These are phyloP conservation scores for Parachlorella kessleri DNA, from an alignment of 139 green algal species.

Conservation along the genomic window DNA sequence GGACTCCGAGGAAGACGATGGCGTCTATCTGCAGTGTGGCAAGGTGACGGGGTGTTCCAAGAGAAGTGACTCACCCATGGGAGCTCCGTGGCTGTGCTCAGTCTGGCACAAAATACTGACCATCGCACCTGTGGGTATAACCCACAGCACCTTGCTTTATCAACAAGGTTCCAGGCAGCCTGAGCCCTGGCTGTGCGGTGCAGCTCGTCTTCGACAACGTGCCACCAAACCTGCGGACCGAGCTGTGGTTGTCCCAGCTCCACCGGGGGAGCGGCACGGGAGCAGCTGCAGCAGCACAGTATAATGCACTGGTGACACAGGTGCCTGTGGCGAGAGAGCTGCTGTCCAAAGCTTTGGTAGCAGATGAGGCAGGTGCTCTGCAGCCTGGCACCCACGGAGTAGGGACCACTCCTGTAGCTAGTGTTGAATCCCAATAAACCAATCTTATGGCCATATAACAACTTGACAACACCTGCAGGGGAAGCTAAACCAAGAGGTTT, in stretches of 20 bases:
- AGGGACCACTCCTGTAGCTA: background rate
- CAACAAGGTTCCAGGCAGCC: background rate
- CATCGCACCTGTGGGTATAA: too few species aligned
- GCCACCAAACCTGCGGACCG: slow-evolving; percentile 34
- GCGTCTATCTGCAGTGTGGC: slow-evolving; percentile 19
- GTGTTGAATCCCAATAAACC: background rate
- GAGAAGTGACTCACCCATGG: too few species aligned
- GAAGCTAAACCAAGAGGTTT: slow-evolving; percentile 39
- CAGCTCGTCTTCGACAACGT: slow-evolving; percentile 25
- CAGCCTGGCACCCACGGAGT: background rate
- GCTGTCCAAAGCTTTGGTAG: too few species aligned
- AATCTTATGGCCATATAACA: background rate
- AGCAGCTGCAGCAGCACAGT: background rate
- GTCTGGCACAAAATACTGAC: too few species aligned
- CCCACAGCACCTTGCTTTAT: too few species aligned
- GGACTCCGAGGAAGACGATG: background rate
- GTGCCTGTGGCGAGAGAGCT: too few species aligned
- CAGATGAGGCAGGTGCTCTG: too few species aligned
- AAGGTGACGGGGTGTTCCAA: background rate
- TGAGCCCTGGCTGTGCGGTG: background rate
- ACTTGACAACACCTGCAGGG: background rate
- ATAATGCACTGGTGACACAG: too few species aligned
- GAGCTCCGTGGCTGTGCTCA: too few species aligned
- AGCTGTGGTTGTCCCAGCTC: slow-evolving; percentile 49
- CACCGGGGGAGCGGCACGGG: slow-evolving; percentile 10